Conservation (phyloP, 371 early-diverging fungal species). For the Dentiscutata heterogama region DNA sequence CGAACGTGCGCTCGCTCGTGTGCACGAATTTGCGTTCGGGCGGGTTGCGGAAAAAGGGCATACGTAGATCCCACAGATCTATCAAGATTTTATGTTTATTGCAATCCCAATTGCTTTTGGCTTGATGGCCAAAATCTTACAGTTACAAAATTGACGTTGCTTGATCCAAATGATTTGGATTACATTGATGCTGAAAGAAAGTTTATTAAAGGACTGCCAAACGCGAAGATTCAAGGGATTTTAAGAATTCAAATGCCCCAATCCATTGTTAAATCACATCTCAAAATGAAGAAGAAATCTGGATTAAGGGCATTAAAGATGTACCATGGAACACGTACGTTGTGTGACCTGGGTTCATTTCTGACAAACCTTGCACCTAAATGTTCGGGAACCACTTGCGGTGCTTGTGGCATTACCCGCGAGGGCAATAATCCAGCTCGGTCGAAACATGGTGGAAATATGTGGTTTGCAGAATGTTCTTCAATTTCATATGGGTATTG, state of each 20-base stretch:
- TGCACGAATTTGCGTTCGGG: not conserved
- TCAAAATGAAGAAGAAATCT: not conserved
- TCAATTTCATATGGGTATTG: constrained; percentile 33
- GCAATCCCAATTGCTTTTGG: constrained; percentile 14
- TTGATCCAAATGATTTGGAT: constrained; percentile 21
- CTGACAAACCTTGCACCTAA: not conserved
- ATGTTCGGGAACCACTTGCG: constrained; percentile 11
- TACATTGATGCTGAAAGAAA: not conserved
- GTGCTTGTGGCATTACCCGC: constrained; percentile 32
- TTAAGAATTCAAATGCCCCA: constrained; percentile 42
- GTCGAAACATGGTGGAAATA: not conserved
- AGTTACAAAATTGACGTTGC: constrained; percentile 10
- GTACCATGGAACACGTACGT: constrained; percentile 27
- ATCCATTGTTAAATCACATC: constrained; percentile 30
- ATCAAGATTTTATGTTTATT: constrained; percentile 21
- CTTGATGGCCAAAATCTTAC: constrained; percentile 7
- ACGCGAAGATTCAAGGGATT: constrained; percentile 23
- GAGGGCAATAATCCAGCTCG: not conserved
- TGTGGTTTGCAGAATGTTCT: constrained; percentile 37
- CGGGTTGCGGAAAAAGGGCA: not conserved
- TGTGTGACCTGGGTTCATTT: constrained; percentile 10
- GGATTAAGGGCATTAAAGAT: constrained; percentile 3
- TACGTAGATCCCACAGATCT: not conserved
- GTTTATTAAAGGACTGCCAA: constrained; percentile 7
- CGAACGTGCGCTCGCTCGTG: constrained; percentile 24